Evolutionary conservation across 2,329 filamentous ascomycete genomes (phyloP), one percentile per base, ranked within the genome.

Genomic region (Fusarium domesticum): DNA sequence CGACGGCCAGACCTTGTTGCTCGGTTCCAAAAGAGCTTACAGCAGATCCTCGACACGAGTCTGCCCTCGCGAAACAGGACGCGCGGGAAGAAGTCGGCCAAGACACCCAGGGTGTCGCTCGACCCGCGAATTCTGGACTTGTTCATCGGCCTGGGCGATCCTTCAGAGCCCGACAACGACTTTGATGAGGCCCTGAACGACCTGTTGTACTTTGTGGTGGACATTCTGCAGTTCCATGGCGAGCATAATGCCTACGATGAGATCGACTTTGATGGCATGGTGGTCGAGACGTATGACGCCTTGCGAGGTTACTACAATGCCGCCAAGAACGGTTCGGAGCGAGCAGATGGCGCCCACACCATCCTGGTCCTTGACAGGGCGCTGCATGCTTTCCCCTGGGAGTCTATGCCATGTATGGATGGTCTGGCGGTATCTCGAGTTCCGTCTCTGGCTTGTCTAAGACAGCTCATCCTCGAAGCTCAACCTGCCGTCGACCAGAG

Each of bases 191-290:
- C 85, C 0, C 71, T 98, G n/a, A 89, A 85, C 55, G 93, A 98
- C 63, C 72, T 98, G 19, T 78, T 98, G 4, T 97, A 96, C 69
- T 97, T 97, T 63, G 87, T 97, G 1, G 85, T 98, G 6, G 93
- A 98, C 59, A 91, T 97, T 39, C 75, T 98, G 3, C 93, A 97
- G 64, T 97, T 98, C 66, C 89, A 96, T 57, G 93, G 93, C 14
- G 95, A 98, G 69, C 81, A 84, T 37, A 98, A 97, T 62, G 93
- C 95, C 0, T 96, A 96, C 67, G 93, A 98, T 58, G 93, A 98
- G 69, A 88, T 98, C 51, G 92, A 97, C 66, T 95, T 97, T 62
- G 93, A 98, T 53, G 72, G 78, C 55, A 95, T 98, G 81, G 83
- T 91, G 5, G 77, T 97, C 31, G 90, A 96, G 57, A 89, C 88